Evolutionary conservation across 768 basidiomycete species (phyloP).

Genomic region (Lactifluus piperatus): DNA sequence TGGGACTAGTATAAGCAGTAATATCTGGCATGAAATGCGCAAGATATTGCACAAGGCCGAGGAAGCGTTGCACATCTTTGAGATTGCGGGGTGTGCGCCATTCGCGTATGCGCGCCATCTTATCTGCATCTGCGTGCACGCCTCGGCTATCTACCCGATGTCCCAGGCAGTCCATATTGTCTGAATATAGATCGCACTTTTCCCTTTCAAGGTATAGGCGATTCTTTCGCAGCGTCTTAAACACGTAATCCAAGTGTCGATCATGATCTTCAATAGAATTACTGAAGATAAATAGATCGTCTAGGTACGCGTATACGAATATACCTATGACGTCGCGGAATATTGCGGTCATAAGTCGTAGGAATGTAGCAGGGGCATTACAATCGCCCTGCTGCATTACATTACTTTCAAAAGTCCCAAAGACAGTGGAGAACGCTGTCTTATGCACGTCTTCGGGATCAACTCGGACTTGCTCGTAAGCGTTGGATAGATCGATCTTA

Average conservation of each 20-base stretch:
- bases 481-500: too few relatives aligned
- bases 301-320: too few relatives aligned
- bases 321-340: too few relatives aligned
- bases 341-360: not conserved
- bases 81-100: conserved; percentile 30
- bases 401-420: too few relatives aligned
- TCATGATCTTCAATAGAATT: not conserved
- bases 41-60: too few relatives aligned
- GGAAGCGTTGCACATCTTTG: conserved; percentile 32
- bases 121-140: conserved; percentile 31
- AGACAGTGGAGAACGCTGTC: too few relatives aligned
- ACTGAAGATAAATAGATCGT: not conserved
- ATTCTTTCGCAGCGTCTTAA: too few relatives aligned
- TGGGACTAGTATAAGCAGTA: conserved; percentile 26
- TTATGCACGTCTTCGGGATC: too few relatives aligned
- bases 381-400: not conserved
- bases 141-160: conserved; percentile 31
- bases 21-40: conserved; percentile 31
- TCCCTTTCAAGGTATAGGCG: too few relatives aligned
- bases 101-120: conserved; percentile 27
- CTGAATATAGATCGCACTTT: too few relatives aligned
- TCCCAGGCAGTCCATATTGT: too few relatives aligned
- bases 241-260: not conserved
- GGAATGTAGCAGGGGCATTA: not conserved
- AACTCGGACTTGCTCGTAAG: too few relatives aligned